These are phyloP conservation scores for Aquilaria sinensis DNA, from an alignment of 345 rosid genomes.

Conservation along the genomic window DNA sequence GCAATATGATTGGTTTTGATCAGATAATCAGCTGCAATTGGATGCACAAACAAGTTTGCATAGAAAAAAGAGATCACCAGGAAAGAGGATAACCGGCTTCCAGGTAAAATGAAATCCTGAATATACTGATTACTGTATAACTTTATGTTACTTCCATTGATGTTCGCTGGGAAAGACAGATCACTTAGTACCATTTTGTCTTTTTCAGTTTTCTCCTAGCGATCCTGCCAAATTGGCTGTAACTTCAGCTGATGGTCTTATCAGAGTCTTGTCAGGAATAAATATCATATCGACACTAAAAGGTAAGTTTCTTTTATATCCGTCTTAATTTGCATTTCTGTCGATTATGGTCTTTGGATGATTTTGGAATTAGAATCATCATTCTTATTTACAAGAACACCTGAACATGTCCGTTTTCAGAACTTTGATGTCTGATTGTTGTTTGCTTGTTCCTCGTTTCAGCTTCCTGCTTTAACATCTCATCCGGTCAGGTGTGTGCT, in stretches of 20 bases:
- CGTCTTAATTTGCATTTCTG: neutral
- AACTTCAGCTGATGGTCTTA: conserved; percentile 54
- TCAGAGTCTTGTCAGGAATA: conserved; percentile 30
- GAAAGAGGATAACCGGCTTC: conserved; percentile 56
- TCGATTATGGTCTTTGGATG: neutral
- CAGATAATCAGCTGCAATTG: conserved; percentile 39
- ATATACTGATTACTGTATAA: neutral
- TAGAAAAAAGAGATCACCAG: conserved; percentile 45
- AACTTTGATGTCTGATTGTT: neutral
- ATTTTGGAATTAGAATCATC: neutral
- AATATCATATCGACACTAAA: conserved; percentile 41
- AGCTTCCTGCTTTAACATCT: conserved; percentile 33
- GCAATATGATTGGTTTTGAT: too few relatives aligned
- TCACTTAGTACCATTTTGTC: conserved; percentile 11
- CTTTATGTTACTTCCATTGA: neutral
- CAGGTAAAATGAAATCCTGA: conserved; percentile 25
- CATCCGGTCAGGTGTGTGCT: conserved; percentile 41
- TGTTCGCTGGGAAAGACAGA: conserved; percentile 8
- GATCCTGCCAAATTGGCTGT: conserved; percentile 51
- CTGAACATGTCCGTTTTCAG: neutral
- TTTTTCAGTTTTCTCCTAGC: conserved; percentile 42
- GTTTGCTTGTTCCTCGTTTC: conserved; percentile 10
- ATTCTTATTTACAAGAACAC: neutral
- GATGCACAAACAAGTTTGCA: conserved; percentile 34
- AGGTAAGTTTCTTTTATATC: conserved; percentile 25